Base-by-base conservation (phyloP, 352 stramenopile species). In the Pythium phragmitis region DNA sequence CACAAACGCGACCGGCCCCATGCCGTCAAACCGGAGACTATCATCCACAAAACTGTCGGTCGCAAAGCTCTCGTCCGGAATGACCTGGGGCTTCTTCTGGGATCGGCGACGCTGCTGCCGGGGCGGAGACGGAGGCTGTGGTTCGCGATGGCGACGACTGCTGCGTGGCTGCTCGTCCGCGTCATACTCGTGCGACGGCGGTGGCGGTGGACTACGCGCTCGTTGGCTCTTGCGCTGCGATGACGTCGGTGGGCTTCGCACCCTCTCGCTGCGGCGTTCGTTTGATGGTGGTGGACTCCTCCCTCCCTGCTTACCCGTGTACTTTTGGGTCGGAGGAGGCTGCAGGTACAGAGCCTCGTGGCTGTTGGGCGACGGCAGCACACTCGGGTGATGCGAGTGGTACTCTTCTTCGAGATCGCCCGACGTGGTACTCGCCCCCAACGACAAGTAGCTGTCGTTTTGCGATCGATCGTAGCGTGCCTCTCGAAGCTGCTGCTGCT, bases 1-100 rank as follows among this genome's bases (percentile, higher is more conserved):
- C 3, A 65, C 58, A 23, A 46, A 46, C 13, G 78, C 74, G 16
- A 74, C 79, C 11, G 68, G 68, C 8, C 54, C 63, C 69, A 81
- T 77, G 9, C 47, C 67, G 56, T 87, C 77, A 19, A 68, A 73
- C 1, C 60, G 59, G 7, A 68, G 19, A 48, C 60, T 65, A 5
- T 80, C 72, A 23, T 89, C 76, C 36, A 65, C 47, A 48, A 67
- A 63, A 26, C 70, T 60, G 19, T 74, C 74, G 33, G 58, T 42
- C 12, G 49, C 58, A n/a, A 65, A 65, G 28, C 58, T 65, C 28
- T 76, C 65, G 43, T 58, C 41, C 7, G 36, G 7, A 19, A 30
- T 17, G n/a, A 21, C 23, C 9, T 54, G 59, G 6, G 48, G n/a
- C 33, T 65, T 45, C 37, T 53, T 57, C 2, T 49, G 55, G 2